Evolutionary conservation across 148 eudicot species (phyloP), one percentile per base, ranked within the genome.

Genomic region (Pharnaceum exiguum): DNA sequence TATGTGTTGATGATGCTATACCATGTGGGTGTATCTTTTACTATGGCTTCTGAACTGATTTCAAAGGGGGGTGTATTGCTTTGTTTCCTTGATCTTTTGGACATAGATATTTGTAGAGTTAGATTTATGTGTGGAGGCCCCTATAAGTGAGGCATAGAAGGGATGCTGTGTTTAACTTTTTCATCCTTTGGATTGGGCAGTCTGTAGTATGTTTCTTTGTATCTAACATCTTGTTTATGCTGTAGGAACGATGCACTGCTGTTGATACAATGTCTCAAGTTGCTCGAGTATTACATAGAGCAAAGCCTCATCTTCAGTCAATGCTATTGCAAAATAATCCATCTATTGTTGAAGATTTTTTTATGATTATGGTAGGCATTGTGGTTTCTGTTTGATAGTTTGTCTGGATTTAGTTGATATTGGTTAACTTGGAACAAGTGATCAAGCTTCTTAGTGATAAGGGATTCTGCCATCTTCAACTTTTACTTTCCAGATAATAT

Each of bases 231-330:
- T n/a, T 60, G 31, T 47, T 65, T 36, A 58, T 75, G 67, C 72
- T 82, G 83, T 94, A 91, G 98, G 98, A 91, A 72, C 81, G 94
- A 71, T 91, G 96, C 71, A 76, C 87, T 31, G 86, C 77, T 59
- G 96, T 84, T 70, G 90, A 91, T 52, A 85, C 94, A 52, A 66
- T 91, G 55, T 75, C 87, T 70, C 78, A 80, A 74, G 86, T 91
- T 54, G 94, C 96, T 75, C 84, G 74, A 46, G 69, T 91, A 60
- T 71, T 91, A 81, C 90, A 74, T 77, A 85, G 84, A 76, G 79
- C 98, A 62, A 91, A 83, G 68, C 75, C 86, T 57, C 96, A 88
- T 83, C 94, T 91, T 64, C 96, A 82, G 49, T 85, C 83, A 30
- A 82, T 79, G 86, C 88, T 88, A 65, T 73, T 79, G 77, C 93